Base-by-base conservation (phyloP, 192 early-diverging fungal genomes). In the Gamsiella multidivaricata region DNA sequence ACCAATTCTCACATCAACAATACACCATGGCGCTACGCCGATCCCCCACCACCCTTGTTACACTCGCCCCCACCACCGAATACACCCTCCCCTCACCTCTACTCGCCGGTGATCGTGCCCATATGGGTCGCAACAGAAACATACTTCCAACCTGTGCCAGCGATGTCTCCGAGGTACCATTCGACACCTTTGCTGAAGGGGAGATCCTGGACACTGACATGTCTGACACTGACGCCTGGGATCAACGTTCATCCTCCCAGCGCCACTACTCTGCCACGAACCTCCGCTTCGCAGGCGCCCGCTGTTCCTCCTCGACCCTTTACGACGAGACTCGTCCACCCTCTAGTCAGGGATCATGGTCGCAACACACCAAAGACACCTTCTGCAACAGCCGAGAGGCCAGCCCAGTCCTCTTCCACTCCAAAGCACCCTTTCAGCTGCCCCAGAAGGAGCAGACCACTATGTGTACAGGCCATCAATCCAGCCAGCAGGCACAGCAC, bases 251-350 rank as follows among this genome's bases (percentile, higher is more conserved):
- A 22, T 33, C 42, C 22, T 54, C 50, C 54, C 50, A 53, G 4
- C 32, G 8, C 26, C 23, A 50, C 36, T 39, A 18, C 17, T 61
- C 53, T 1, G 33, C 69, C 29, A 12, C 57, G 3, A 41, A 51
- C 6, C 36, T 65, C 17, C 66, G 74, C 26, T 25, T 50, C 8
- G 53, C 66, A 1, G 42, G 57, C 22, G 65, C 74, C 22, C 74
- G 74, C 20, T 69, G 74, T 42, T 78, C 74, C 4, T 78, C 74
- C 14, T 78, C 74, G 11, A 78, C 74, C 5, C 54, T 78, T 3
- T 78, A 69, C 59, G 74, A 78, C 15, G 74, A 78, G 8, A 20
- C 74, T 0, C 65, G 54, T 0, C 74, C 66, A 7, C 43, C 50
- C 0, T 76, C 72, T 0, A 41, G 23, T 3, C 45, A 54, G 45